Conservation (phyloP, 331 rosid species). For the Pyracantha coccinea region DNA sequence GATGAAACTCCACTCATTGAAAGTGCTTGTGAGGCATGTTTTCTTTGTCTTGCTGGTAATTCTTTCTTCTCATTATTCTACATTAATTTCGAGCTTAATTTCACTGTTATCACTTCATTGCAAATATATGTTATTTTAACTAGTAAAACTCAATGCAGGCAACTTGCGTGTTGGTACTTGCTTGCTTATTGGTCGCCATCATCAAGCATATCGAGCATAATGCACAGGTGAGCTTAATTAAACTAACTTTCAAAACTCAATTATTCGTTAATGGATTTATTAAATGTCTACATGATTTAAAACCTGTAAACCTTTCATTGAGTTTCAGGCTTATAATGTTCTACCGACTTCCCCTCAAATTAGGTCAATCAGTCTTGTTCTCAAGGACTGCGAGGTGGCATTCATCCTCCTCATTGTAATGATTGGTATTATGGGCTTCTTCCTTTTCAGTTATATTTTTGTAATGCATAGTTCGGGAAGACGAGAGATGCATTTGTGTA, state of each 20-base stretch:
- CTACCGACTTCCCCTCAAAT: constrained; percentile 29
- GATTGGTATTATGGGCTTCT: constrained; percentile 13
- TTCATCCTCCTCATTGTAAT: constrained; percentile 25
- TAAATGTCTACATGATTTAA: too few relatives aligned
- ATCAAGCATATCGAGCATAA: constrained; percentile 19
- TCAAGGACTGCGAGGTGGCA: constrained; percentile 19
- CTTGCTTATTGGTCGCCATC: constrained; percentile 19
- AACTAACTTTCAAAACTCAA: background rate
- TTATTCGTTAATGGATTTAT: too few relatives aligned
- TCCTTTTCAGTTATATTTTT: constrained; percentile 23
- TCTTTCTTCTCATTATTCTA: background rate
- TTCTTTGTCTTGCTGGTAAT: constrained; percentile 15
- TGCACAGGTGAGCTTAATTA: background rate
- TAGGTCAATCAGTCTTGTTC: constrained; percentile 10
- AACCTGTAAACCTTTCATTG: background rate
- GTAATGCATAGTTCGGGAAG: constrained; percentile 16
- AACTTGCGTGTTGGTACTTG: constrained; percentile 16
- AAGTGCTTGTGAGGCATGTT: background rate
- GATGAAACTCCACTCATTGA: constrained; percentile 3
- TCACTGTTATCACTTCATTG: background rate
- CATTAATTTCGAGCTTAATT: too few relatives aligned
- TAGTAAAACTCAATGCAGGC: constrained; percentile 29
- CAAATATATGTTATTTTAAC: background rate
- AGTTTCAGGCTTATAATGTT: constrained; percentile 44
- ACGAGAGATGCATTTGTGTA: constrained; percentile 51